A percentile compares a stretch with the other conserved stretches of the same genome.
These are phyloP conservation scores for Inonotus obliquus DNA, from an alignment of 1,284 basidiomycete genomes.

Conservation along the genomic window DNA sequence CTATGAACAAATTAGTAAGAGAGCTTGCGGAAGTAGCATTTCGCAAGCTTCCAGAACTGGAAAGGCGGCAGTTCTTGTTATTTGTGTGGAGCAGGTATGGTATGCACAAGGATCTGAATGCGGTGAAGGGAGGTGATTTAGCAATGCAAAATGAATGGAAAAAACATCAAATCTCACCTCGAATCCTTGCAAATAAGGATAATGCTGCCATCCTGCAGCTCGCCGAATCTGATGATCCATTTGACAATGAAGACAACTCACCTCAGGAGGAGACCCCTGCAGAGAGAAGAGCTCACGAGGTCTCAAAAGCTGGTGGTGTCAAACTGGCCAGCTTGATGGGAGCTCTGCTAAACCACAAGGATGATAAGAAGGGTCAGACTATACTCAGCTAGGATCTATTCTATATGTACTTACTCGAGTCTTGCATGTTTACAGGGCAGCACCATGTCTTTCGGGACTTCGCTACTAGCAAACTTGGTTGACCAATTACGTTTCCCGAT, in stretches of 20 bases:
- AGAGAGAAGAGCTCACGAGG: constrained; percentile 23
- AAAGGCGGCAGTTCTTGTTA: constrained; percentile 14
- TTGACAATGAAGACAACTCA: neutral
- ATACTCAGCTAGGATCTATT: no score
- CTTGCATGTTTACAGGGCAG: constrained; percentile 20
- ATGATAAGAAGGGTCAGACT: constrained; percentile 25
- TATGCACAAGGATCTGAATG: constrained; percentile 29
- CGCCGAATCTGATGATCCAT: neutral
- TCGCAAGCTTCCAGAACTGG: constrained; percentile 15
- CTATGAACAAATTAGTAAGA: constrained; percentile 2
- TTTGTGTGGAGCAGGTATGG: constrained; percentile 24
- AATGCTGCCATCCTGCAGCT: neutral
- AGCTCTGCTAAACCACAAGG: constrained; percentile 32
- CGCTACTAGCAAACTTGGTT: constrained; percentile 12
- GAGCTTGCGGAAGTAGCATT: constrained; percentile 21
- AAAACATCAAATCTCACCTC: neutral
- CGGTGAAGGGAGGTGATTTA: constrained; percentile 23
- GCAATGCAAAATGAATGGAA: neutral
- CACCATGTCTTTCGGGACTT: constrained; percentile 26
- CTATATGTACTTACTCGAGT: no score
- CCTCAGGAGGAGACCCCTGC: constrained; percentile 12
- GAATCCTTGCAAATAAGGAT: neutral
- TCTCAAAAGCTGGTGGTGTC: constrained; percentile 27
- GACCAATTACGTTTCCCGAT: constrained; percentile 21
- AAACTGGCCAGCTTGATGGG: constrained; percentile 29